Base-by-base conservation (phyloP, 2,329 filamentous ascomycete species). In the Fusarium sp. region DNA sequence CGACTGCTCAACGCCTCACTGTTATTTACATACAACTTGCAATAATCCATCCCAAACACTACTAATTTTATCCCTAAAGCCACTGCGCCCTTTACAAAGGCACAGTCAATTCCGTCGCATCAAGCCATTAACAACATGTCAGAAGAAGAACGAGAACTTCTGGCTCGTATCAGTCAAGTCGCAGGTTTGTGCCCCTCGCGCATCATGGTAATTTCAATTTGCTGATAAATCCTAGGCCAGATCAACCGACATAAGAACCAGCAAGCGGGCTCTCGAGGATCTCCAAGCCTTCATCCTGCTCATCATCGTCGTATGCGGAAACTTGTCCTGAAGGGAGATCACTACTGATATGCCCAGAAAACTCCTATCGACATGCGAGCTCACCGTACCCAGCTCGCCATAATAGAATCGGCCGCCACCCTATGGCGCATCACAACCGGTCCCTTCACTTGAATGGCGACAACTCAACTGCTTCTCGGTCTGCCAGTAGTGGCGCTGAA, bases 231-330 rank as follows among this genome's bases (percentile, higher is more conserved):
- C 30, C 15, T 73, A 94, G 93, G 92, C 75, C 92, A 93, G 82
- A 96, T 96, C 80, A 95, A 95, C 80, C 90, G 91, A 59, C 91
- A 93, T 84, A 95, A 93, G 81, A 93, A 89, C 72, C 88, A 91
- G 72, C 87, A 89, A 73, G 80, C 85, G 39, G 85, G 84, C 45
- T 66, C 82, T 42, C 79, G 75, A n/a, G 70, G 83, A 24, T 59
- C 77, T n/a, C 61, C 77, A 51, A 72, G 59, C 32, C 78, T 77
- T 41, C 78, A 79, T 39, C 77, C 78, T 18, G 71, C 75, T 62
- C 74, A 81, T 34, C 78, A 82, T 70, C 80, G 82, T 51, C 79
- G 84, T 86, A 80, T 54, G 84, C 81, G 59, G 59, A 54, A 48
- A 10, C 32, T 22, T 6, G 5, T 11, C 28, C 8, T 22, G 44